Evolutionary conservation across 163 green algal species (phyloP), one percentile per base, ranked within the genome.

Genomic region (Scenedesmus sp.): DNA sequence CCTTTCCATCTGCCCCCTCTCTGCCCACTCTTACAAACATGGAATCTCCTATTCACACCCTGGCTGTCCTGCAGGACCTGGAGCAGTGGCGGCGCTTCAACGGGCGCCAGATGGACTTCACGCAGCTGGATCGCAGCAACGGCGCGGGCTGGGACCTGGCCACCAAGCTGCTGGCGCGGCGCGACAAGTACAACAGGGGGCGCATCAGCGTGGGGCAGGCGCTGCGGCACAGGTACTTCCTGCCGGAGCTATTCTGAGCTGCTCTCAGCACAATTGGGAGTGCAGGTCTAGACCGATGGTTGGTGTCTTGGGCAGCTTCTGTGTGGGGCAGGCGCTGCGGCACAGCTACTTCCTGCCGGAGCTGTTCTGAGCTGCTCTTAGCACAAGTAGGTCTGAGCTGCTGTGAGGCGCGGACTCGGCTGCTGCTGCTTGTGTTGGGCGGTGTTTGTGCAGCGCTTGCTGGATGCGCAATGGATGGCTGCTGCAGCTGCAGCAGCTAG

Each of bases 101-200:
- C 59, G 97, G 96, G 1, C 64, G 88, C 54, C 87, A 88, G 55
- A 97, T 94, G 90, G 96, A 99, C 92, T 99, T 99, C 89, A 93
- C 91, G 1, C 93, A 98, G 70, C 94, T 99, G 87, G 98, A 99
- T 91, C 84, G 94, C 18, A 94, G 95, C 54, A 93, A 92, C 55
- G 94, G 94, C 3, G 94, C 95, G 52, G 98, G 97, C 52, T 99
- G 97, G 96, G 98, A 99, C 93, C 93, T 99, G 16, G 98, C 96
- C 1, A 95, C 93, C 64, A 96, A 97, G 93, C 94, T 99, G 34
- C 93, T 99, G 10, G 94, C 94, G 62, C 92, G 94, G 82, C 95
- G 97, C 12, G 96, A 98, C 90, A 62, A 82, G 1, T 91, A 97
- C 52, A 97, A 97, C 84, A 92, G 96, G 62, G 98, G 98, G 10